Evolutionary conservation across 495 filamentous ascomycete species (phyloP).

Genomic region (Penicillium dipodomyicola): DNA sequence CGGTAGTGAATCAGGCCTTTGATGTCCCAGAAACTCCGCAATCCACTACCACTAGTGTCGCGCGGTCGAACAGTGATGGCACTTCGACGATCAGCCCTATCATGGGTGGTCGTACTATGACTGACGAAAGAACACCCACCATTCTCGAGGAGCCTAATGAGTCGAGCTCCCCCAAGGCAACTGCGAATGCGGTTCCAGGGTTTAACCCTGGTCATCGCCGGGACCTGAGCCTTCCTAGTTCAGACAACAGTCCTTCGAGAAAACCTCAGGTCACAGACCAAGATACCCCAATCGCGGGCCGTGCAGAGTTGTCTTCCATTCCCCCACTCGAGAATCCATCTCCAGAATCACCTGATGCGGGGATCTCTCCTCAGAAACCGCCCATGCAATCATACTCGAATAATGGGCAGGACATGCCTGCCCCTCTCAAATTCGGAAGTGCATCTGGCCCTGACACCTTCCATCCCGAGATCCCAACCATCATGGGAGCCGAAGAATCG

Average conservation of each 20-base stretch:
- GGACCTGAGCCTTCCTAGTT: conserved; percentile 59
- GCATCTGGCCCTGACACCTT: conserved; percentile 21
- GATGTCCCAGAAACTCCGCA: conserved; percentile 62
- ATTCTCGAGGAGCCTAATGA: conserved; percentile 57
- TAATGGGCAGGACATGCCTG: conserved; percentile 41
- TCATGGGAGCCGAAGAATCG: conserved; percentile 55
- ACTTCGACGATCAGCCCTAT: conserved; percentile 69
- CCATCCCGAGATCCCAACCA: conserved; percentile 39
- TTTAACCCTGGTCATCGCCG: conserved; percentile 60
- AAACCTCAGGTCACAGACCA: conserved; percentile 51
- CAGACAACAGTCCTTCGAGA: conserved; percentile 61
- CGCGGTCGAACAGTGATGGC: conserved; percentile 61
- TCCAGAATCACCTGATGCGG: conserved; percentile 8
- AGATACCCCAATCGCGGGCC: conserved; percentile 39
- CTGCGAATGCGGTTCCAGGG: conserved; percentile 16
- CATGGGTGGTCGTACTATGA: conserved; percentile 47
- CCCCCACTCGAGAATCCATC: conserved; percentile 22
- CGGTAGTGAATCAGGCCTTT: conserved; percentile 69
- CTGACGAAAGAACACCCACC: conserved; percentile 51
- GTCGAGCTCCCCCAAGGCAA: conserved; percentile 25
- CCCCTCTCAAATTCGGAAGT: conserved; percentile 38
- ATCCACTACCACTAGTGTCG: conserved; percentile 47
- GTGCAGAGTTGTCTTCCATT: conserved; percentile 43
- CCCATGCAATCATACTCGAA: conserved; percentile 26
- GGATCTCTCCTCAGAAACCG: conserved; percentile 1